These are phyloP conservation scores for Raffaelea ambrosiae DNA, from an alignment of 2,329 filamentous ascomycete genomes.

Conservation along the genomic window DNA sequence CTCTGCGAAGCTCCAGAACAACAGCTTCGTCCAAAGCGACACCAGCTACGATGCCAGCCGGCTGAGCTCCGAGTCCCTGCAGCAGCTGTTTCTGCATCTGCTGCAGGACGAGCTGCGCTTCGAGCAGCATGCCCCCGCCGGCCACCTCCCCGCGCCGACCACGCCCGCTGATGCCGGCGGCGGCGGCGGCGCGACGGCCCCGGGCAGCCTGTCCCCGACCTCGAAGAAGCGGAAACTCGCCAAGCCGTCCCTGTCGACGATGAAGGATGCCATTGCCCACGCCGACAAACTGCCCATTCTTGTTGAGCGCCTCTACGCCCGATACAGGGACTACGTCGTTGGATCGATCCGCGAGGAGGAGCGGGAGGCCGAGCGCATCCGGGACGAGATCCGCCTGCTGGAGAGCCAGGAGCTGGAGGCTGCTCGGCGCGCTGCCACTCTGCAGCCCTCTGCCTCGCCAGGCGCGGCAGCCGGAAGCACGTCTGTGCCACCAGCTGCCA, in stretches of 20 bases:
- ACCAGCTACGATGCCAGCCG: slow-evolving; percentile 64
- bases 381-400: slow-evolving; percentile 60
- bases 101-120: slow-evolving; percentile 62
- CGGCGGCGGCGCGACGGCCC: slow-evolving; percentile 17
- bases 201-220: slow-evolving; percentile 39
- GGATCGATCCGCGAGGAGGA: slow-evolving; percentile 68
- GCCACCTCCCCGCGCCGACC: slow-evolving; percentile 4
- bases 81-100: slow-evolving; percentile 68
- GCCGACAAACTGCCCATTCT: slow-evolving; percentile 60
- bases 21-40: slow-evolving; percentile 63
- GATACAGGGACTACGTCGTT: slow-evolving; percentile 64
- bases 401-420: slow-evolving; percentile 34
- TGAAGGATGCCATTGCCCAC: slow-evolving; percentile 60
- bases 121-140: slow-evolving; percentile 32
- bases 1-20: slow-evolving; percentile 58
- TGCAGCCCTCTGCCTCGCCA: too few species aligned
- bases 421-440: too few species aligned
- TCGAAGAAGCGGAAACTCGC: slow-evolving; percentile 65
- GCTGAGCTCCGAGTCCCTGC: slow-evolving; percentile 68
- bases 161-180: not conserved
- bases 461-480: too few species aligned
- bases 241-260: slow-evolving; percentile 52
- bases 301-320: slow-evolving; percentile 64
- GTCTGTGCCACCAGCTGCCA: too few species aligned
- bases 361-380: slow-evolving; percentile 51